These are phyloP conservation scores for Chytridium lagenaria DNA, from an alignment of 371 early-diverging fungal species.

Conservation along the genomic window DNA sequence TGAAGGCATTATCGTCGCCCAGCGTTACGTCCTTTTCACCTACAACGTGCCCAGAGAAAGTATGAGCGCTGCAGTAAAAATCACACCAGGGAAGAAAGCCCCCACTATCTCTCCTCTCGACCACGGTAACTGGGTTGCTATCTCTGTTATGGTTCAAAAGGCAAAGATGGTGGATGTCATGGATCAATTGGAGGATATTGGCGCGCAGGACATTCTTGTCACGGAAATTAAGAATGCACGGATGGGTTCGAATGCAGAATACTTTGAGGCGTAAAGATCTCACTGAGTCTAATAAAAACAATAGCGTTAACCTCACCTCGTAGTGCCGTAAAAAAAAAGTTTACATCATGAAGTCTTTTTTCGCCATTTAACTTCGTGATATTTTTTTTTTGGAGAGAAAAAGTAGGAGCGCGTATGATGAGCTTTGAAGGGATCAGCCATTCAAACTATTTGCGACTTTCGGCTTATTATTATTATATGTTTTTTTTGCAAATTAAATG, in stretches of 20 bases:
- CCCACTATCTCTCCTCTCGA: slow-evolving; percentile 89
- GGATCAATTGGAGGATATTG: slow-evolving; percentile 86
- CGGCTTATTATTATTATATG: too few species aligned
- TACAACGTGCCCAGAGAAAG: slow-evolving; percentile 81
- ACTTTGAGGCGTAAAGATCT: background rate
- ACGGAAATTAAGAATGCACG: slow-evolving; percentile 47
- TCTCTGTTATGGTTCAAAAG: slow-evolving; percentile 87
- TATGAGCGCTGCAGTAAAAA: slow-evolving; percentile 66
- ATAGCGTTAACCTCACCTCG: too few species aligned
- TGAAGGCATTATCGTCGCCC: slow-evolving; percentile 89
- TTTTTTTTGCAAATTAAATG: too few species aligned
- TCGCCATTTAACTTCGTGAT: too few species aligned
- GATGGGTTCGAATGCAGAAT: slow-evolving; percentile 20
- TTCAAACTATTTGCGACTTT: too few species aligned
- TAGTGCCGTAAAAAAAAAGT: too few species aligned
- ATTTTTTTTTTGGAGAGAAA: too few species aligned
- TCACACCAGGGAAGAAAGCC: slow-evolving; percentile 92
- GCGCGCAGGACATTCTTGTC: slow-evolving; percentile 93
- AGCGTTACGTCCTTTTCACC: slow-evolving; percentile 83
- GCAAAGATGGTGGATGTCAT: slow-evolving; percentile 79
- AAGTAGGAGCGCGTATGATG: too few species aligned
- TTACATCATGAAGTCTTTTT: too few species aligned
- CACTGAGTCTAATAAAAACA: too few species aligned
- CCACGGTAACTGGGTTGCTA: slow-evolving; percentile 87
- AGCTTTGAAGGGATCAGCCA: too few species aligned